Evolutionary conservation across 768 basidiomycete genomes (phyloP), one percentile per base, ranked within the genome.

Genomic region (Lactarius hengduanensis): DNA sequence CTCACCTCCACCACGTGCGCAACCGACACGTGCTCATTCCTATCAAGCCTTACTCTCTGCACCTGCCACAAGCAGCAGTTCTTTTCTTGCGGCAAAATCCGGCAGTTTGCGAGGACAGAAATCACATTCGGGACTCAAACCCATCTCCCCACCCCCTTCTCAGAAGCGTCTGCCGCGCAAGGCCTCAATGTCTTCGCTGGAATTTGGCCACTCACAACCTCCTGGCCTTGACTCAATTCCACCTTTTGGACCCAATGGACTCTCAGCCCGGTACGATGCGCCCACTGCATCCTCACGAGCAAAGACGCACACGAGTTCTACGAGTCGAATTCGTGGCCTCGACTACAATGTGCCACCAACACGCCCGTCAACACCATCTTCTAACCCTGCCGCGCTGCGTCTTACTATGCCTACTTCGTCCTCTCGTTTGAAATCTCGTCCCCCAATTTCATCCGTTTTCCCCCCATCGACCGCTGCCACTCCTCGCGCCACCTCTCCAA

Each of bases 351-450:
- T 89, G 18, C 89, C 91, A n/a, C 88, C 91, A 9, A 84, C 89
- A 16, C 83, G 91, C 30, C 91, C 91, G 1, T 87, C 85, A 30
- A 93, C 92, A 2, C 91, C 92, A 1, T 90, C 90, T 13, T 83
- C 89, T 6, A 92, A 90, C 75, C 82, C 90, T 26, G 84, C 83
- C 13, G 91, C 90, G 22, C 81, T 91, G 61, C 86, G 92, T 59
- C 81, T 95, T 59, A 96, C 94, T 30, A 90, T 94, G 89, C 94
- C 94, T 1, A 93, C 91, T 6, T 87, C 89, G 10, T 76, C 77
- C 59, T 85, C 87, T 5, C 86, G 91, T 56, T 77, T 87, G 34
- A 93, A 91, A 78, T 79, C 86, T 3, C 84, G 94, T 47, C 86
- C 91, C 41, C 79, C 92, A 0, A 81, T 96, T 40, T 86, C 88